These are phyloP conservation scores for Pelargonium fulgidum DNA, from an alignment of 441 rosid genomes.

Conservation along the genomic window DNA sequence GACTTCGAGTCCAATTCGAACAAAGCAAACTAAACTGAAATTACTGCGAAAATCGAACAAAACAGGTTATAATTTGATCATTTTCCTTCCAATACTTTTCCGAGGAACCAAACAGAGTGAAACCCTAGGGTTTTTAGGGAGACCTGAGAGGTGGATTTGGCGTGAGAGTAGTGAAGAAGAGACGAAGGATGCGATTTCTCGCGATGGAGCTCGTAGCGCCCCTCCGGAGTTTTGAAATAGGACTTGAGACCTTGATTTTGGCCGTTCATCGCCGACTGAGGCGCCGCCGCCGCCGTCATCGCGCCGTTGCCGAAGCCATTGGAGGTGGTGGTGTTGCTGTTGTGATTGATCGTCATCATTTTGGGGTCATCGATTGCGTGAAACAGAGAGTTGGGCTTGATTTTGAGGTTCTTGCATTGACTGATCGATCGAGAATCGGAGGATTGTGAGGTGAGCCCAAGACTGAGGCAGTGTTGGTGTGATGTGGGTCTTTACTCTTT, in stretches of 20 bases:
- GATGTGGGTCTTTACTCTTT: too few relatives aligned
- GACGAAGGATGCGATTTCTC: neutral
- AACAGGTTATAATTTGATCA: too few relatives aligned
- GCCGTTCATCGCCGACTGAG: neutral
- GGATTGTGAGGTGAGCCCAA: too few relatives aligned
- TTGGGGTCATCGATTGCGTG: slow-evolving; percentile 2
- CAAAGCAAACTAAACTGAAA: neutral
- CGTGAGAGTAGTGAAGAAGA: slow-evolving; percentile 1
- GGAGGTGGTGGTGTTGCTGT: neutral
- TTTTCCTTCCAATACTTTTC: too few relatives aligned
- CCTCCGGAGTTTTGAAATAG: slow-evolving; percentile 2
- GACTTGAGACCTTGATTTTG: neutral
- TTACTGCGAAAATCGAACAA: neutral
- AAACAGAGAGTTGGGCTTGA: neutral
- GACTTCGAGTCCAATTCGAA: neutral
- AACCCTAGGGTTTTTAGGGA: neutral
- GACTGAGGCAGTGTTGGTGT: too few relatives aligned
- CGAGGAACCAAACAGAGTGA: neutral
- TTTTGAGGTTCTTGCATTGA: too few relatives aligned
- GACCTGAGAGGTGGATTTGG: slow-evolving; percentile 2
- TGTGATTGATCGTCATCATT: neutral
- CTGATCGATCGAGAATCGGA: too few relatives aligned
- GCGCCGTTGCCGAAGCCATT: neutral
- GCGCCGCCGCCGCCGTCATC: neutral
- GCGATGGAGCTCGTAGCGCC: neutral